These are phyloP conservation scores for Phytomonas serpens DNA, from an alignment of 208 protist species.

Conservation along the genomic window DNA sequence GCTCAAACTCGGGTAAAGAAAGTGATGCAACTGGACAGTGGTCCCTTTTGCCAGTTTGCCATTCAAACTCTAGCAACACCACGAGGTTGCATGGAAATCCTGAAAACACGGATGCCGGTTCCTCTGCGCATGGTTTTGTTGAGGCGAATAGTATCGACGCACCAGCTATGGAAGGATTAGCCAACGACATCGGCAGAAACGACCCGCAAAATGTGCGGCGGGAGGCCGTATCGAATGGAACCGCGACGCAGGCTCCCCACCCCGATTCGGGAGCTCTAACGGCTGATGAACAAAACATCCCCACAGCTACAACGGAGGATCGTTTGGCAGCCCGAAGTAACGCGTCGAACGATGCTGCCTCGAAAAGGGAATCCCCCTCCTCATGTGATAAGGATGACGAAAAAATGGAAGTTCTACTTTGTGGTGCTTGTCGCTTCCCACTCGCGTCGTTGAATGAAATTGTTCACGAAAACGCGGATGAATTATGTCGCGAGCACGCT, in stretches of 20 bases:
- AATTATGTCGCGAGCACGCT: conserved; percentile 40
- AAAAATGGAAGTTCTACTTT: conserved; percentile 36
- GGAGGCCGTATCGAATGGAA: too few species aligned
- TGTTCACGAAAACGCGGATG: conserved; percentile 20
- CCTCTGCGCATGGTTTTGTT: too few species aligned
- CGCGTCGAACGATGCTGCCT: background rate
- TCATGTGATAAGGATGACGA: background rate
- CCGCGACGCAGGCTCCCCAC: too few species aligned
- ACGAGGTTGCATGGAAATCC: background rate
- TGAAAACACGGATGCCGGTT: too few species aligned
- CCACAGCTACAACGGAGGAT: too few species aligned
- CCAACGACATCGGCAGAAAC: too few species aligned
- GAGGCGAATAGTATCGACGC: too few species aligned
- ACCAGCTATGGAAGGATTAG: too few species aligned
- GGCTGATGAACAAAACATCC: too few species aligned
- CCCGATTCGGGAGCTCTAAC: too few species aligned
- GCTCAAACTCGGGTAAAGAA: background rate
- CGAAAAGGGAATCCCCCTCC: background rate
- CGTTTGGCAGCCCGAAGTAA: too few species aligned
- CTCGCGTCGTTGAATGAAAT: conserved; percentile 40
- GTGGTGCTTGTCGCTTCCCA: conserved; percentile 35
- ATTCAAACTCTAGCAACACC: background rate
- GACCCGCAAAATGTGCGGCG: too few species aligned
- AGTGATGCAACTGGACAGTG: background rate
- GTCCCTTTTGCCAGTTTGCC: background rate